Evolutionary conservation across 768 basidiomycete species (phyloP).

Genomic region (Naganishia onofrii): DNA sequence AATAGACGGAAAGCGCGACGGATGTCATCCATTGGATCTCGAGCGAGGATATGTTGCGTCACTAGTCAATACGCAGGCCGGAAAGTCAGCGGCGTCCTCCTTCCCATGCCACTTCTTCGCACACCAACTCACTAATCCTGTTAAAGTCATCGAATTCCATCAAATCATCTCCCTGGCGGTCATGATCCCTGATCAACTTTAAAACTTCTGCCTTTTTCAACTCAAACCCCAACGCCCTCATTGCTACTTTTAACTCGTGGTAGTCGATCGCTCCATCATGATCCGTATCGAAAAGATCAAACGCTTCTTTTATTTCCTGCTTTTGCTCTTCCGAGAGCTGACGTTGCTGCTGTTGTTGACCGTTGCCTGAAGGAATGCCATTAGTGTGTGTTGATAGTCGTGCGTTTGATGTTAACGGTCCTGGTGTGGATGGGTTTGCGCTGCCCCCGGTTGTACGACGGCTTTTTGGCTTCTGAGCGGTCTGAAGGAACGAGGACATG

Average conservation of each 20-base stretch:
- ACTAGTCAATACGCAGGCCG: constrained; percentile 65
- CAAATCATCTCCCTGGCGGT: constrained; percentile 67
- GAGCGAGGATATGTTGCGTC: constrained; percentile 86
- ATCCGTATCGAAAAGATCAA: constrained; percentile 98
- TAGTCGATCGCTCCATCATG: constrained; percentile 95
- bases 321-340: constrained; percentile 57
- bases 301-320: constrained; percentile 96
- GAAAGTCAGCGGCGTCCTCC: too few species aligned
- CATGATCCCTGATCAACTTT: constrained; percentile 86
- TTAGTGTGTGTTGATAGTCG: constrained; percentile 19
- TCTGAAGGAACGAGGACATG: constrained; percentile 20
- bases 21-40: constrained; percentile 96
- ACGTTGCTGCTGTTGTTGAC: constrained; percentile 31
- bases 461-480: constrained; percentile 24
- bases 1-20: constrained; percentile 93
- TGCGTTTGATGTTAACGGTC: constrained; percentile 23
- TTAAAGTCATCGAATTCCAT: constrained; percentile 94
- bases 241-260: constrained; percentile 97
- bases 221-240: constrained; percentile 96
- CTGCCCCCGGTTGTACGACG: constrained; percentile 21
- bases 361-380: constrained; percentile 19
- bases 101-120: too few species aligned
- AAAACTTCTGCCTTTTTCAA: constrained; percentile 97
- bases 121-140: constrained; percentile 85
- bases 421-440: constrained; percentile 24